Conservation (phyloP, 129 eudicot species). For the Helichrysum umbraculigerum region DNA sequence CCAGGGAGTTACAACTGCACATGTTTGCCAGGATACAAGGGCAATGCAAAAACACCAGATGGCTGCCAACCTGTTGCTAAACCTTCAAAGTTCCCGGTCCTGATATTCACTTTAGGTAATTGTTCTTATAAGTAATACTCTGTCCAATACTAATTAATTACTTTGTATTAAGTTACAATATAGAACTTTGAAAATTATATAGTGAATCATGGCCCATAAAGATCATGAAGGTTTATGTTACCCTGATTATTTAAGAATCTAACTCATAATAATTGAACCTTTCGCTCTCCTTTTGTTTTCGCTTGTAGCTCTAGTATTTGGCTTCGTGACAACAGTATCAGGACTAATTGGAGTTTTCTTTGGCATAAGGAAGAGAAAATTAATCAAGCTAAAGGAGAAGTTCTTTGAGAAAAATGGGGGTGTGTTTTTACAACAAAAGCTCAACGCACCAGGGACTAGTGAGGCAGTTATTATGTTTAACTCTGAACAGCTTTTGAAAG, state of each 20-base stretch:
- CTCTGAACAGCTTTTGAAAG: neutral
- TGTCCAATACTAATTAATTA: too few relatives aligned
- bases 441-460: neutral
- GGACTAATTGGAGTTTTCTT: neutral
- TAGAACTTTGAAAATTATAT: too few relatives aligned
- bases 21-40: neutral
- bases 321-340: neutral
- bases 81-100: neutral
- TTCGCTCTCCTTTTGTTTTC: neutral
- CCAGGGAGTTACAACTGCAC: neutral
- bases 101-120: neutral
- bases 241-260: too few relatives aligned
- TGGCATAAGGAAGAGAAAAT: neutral
- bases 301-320: neutral
- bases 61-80: neutral
- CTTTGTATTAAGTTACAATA: too few relatives aligned
- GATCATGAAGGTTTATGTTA: too few relatives aligned
- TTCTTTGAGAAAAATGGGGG: conserved; percentile 13
- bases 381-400: neutral
- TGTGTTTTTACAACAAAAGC: neutral
- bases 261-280: too few relatives aligned
- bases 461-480: neutral
- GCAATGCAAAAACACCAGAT: neutral
- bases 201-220: too few relatives aligned
- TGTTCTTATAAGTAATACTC: neutral